These are phyloP conservation scores for Penicillium sp. DNA, from an alignment of 2,329 filamentous ascomycete species.

Conservation along the genomic window DNA sequence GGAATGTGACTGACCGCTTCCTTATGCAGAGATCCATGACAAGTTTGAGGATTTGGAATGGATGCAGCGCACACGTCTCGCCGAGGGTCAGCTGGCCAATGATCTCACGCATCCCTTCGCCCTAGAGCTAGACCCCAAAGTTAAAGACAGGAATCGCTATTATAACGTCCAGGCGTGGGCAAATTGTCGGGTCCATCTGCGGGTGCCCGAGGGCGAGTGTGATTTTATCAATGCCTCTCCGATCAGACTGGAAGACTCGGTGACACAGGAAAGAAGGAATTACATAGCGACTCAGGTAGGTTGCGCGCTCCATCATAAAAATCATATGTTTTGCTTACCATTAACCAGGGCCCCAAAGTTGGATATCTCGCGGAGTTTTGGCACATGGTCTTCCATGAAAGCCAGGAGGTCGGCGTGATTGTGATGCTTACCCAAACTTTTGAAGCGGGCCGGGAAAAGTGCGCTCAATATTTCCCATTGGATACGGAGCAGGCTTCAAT, in stretches of 20 bases:
- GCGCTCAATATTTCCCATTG: constrained; percentile 80
- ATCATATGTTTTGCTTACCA: constrained; percentile 3
- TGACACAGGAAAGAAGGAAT: constrained; percentile 48
- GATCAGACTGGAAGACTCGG: constrained; percentile 56
- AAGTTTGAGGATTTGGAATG: constrained; percentile 63
- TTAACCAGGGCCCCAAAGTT: constrained; percentile 67
- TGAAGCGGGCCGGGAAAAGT: constrained; percentile 77
- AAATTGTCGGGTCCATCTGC: constrained; percentile 77
- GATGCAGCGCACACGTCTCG: constrained; percentile 56
- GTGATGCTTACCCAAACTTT: constrained; percentile 92
- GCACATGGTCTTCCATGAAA: constrained; percentile 91
- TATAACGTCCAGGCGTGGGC: constrained; percentile 86
- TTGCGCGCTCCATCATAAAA: constrained; percentile 1
- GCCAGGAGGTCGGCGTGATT: constrained; percentile 71
- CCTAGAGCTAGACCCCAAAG: constrained; percentile 56
- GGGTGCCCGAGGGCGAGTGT: constrained; percentile 68
- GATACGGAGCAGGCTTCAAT: constrained; percentile 52
- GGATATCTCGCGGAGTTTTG: constrained; percentile 79
- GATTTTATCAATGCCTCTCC: constrained; percentile 84
- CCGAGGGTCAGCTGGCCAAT: constrained; percentile 45
- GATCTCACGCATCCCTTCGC: constrained; percentile 56
- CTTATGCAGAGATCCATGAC: constrained; percentile 51
- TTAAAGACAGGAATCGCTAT: constrained; percentile 74
- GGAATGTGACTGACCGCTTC: constrained; percentile 18
- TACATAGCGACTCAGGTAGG: constrained; percentile 85